A percentile compares a stretch with the other conserved stretches of the same genome.
Conservation (phyloP, 2,329 filamentous ascomycete species). For the Sclerotiophoma versabilis region DNA sequence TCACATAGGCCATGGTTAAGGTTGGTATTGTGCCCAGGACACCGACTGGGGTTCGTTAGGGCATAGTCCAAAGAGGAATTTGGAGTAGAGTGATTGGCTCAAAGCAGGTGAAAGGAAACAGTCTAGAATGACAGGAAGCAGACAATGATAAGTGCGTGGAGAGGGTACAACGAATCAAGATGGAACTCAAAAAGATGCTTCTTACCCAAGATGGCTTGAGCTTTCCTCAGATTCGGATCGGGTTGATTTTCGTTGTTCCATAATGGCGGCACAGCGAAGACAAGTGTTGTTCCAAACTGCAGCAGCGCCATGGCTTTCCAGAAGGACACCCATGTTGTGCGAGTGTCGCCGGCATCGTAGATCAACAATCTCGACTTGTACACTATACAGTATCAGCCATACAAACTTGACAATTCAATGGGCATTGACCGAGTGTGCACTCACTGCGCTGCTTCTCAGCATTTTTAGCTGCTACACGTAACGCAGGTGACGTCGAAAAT, state of each 20-base stretch:
- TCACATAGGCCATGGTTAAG: constrained; percentile 42
- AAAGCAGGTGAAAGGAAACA: no score
- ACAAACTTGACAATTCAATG: not conserved
- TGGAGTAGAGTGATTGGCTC: no score
- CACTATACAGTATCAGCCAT: constrained; percentile 16
- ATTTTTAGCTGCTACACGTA: constrained; percentile 31
- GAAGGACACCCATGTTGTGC: constrained; percentile 45
- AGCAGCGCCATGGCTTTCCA: constrained; percentile 48
- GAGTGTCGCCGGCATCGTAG: constrained; percentile 48
- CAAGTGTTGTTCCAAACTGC: constrained; percentile 42
- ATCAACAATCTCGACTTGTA: constrained; percentile 41
- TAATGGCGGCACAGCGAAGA: constrained; percentile 42
- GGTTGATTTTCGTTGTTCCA: constrained; percentile 47
- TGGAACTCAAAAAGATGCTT: not conserved
- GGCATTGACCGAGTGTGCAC: not conserved
- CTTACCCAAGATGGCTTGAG: constrained; percentile 42
- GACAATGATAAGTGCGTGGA: no score
- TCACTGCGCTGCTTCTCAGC: constrained; percentile 34
- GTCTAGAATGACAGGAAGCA: not conserved
- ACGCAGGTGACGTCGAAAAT: constrained; percentile 39
- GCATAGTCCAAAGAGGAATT: not conserved
- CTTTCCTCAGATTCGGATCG: constrained; percentile 34
- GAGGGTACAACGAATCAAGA: no score
- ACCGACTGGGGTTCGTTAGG: constrained; percentile 31
- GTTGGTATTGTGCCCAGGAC: constrained; percentile 42